A percentile compares a stretch with the other conserved stretches of the same genome.
Conservation (phyloP, 495 filamentous ascomycete species). For the Trichoderma virens region DNA sequence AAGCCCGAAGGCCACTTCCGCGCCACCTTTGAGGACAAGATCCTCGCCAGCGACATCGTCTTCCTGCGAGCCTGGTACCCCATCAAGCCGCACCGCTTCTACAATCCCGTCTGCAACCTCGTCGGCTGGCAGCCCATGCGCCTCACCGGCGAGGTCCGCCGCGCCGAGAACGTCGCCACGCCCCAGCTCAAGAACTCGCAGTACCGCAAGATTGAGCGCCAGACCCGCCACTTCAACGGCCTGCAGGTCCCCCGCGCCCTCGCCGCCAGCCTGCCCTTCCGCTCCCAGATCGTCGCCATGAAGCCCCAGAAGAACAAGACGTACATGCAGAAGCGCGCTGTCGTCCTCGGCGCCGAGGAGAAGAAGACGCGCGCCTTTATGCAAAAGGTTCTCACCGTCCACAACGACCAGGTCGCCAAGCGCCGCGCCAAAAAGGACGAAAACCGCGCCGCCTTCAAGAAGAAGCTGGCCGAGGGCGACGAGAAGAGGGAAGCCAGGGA, state of each 20-base stretch:
- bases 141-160: conserved; percentile 86
- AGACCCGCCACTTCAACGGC: conserved; percentile 83
- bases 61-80: conserved; percentile 96
- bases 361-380: conserved; percentile 81
- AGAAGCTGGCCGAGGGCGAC: conserved; percentile 67
- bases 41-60: conserved; percentile 91
- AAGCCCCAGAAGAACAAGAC: conserved; percentile 72
- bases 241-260: conserved; percentile 80
- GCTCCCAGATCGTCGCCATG: conserved; percentile 80
- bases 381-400: conserved; percentile 84
- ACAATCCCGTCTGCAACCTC: conserved; percentile 92
- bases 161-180: conserved; percentile 63
- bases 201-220: conserved; percentile 77
- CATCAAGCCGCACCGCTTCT: conserved; percentile 87
- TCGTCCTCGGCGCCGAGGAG: conserved; percentile 68
- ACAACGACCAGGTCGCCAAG: conserved; percentile 85
- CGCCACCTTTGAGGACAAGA: conserved; percentile 97
- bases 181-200: conserved; percentile 70
- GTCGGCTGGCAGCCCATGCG: conserved; percentile 87
- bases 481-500: conserved; percentile 79
- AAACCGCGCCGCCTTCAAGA: conserved; percentile 65
- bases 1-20: conserved; percentile 93
- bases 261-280: conserved; percentile 81
- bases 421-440: conserved; percentile 76
- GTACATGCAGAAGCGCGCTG: conserved; percentile 89